phyloP scores from a whole-genome alignment of 2,329 filamentous ascomycete species.

The Aspergillus costaricaensis region DNA sequence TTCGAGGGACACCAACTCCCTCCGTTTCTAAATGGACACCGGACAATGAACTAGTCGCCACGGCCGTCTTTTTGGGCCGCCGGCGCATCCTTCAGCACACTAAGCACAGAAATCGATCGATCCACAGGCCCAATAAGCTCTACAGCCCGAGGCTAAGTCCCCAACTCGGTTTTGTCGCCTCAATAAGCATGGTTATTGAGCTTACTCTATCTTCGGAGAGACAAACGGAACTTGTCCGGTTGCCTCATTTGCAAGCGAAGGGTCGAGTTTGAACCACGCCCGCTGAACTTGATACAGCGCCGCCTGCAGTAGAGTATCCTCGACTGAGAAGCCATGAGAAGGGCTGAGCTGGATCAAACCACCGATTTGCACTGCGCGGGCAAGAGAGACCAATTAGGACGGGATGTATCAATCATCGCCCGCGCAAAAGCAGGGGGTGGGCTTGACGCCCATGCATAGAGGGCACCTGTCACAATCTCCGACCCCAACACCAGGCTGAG shows the following conservation, averaged over 20 bases:
- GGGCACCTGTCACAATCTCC: background rate
- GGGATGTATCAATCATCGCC: background rate
- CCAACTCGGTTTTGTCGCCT: background rate
- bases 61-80: background rate
- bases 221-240: background rate
- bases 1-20: background rate
- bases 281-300: background rate
- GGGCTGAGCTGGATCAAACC: background rate
- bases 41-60: background rate
- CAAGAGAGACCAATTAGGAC: background rate
- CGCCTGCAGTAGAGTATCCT: background rate
- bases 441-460: no score
- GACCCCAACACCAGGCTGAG: background rate
- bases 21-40: background rate
- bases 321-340: background rate
- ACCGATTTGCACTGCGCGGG: background rate
- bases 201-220: background rate
- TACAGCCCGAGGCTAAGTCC: background rate
- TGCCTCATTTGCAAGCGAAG: background rate
- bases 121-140: constrained; percentile 1
- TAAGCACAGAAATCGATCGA: background rate
- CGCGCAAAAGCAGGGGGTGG: background rate
- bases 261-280: background rate
- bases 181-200: background rate
- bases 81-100: background rate